Base-by-base conservation (phyloP, 2,329 filamentous ascomycete genomes). In the Cladosporium sp. region DNA sequence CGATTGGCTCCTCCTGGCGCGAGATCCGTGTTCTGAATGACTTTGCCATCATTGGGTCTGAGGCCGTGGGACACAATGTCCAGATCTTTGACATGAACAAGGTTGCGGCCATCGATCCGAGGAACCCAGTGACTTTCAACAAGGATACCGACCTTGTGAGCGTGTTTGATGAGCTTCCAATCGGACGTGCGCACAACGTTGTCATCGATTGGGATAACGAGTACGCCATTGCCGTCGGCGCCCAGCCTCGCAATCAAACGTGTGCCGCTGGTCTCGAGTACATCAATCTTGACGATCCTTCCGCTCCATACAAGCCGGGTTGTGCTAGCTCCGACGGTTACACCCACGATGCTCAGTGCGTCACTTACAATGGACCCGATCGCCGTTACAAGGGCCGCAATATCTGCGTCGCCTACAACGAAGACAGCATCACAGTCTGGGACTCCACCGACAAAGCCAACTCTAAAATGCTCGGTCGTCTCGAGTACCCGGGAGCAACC, bases 321-420 rank as follows among this genome's bases (percentile, higher is more conserved):
- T 83, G 79, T 60, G 76, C 76, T 7, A 70, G 73, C 16, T 61
- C 72, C 14, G 80, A 82, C 61, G 79, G 79, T 35, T 83, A 83
- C 62, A 79, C 82, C 11, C 80, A 83, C 63, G 80, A 83, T 58
- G 80, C 80, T 2, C 79, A 83, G 65, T 83, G 80, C 63, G 67
- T 83, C 37, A 72, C 76, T 54, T 80, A 79, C 67, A 72, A 70
- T 7, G 78, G 79, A 0, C 77, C 78, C 0, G 74, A 80, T 54
- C 66, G 64, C 19, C 60, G 69, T 19, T 81, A 75, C 62, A 63
- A 66, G 3, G 76, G 74, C 19, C 69, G 67, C 2, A 76, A 81
- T 50, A 78, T 81, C 59, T 81, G 78, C 72, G 79, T 78, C 60
- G 76, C 75, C 34, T 80, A 78, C 70, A 79, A 79, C 63, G 77